A percentile compares a stretch with the other conserved stretches of the same genome.
phyloP scores from a whole-genome alignment of 2,329 filamentous ascomycete genomes.

The Gaeumannomyces sp. region DNA sequence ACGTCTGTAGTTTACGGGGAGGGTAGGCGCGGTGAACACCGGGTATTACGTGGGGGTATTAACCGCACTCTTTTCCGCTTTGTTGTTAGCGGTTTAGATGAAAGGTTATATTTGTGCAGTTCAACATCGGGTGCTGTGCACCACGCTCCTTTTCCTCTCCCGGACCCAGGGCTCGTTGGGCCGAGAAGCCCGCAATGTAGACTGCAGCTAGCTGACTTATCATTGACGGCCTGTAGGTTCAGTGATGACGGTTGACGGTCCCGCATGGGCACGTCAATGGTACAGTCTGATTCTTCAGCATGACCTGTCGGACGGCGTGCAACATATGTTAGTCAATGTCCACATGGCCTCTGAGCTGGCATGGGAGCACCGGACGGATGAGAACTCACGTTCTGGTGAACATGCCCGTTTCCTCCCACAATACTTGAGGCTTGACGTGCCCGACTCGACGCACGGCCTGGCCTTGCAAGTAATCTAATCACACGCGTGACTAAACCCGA shows the following conservation, averaged over 20 bases:
- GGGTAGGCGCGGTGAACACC: not conserved
- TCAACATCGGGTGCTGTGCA: not conserved
- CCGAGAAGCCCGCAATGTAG: too few relatives aligned
- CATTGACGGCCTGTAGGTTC: not conserved
- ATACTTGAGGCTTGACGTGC: not conserved
- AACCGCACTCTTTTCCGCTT: not conserved
- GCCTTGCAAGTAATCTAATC: not conserved
- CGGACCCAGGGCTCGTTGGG: not conserved
- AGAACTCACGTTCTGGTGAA: conserved; percentile 11
- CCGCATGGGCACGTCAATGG: not conserved
- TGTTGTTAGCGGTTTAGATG: not conserved
- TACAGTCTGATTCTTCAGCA: not conserved
- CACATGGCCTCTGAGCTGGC: not conserved
- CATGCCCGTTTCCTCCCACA: conserved; percentile 17
- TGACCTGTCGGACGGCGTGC: not conserved
- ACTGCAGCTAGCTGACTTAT: not conserved
- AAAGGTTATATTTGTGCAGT: not conserved
- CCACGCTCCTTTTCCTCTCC: not conserved
- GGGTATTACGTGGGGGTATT: not conserved
- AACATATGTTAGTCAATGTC: not conserved
- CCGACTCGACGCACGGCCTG: not conserved
- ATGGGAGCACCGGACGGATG: not conserved
- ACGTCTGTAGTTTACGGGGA: not conserved
- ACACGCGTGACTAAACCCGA: not conserved
- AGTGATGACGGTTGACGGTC: not conserved